phyloP scores from a whole-genome alignment of 106 monocot species.

The Platanthera guangdongensis region DNA sequence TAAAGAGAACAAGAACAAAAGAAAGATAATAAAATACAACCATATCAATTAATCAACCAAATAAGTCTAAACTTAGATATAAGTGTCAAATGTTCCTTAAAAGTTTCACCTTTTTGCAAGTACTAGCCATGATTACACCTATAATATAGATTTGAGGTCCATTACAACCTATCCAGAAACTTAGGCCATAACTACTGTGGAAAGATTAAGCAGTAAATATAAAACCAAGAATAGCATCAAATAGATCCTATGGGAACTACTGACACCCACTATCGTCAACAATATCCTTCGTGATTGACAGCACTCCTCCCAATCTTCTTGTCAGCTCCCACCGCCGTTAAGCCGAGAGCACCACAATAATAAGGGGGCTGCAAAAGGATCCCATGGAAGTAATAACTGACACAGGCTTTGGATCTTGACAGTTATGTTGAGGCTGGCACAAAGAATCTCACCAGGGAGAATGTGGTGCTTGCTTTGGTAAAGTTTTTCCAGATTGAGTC shows the following conservation, averaged over 20 bases:
- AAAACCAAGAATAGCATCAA: background rate
- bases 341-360: background rate
- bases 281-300: background rate
- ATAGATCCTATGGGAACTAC: background rate
- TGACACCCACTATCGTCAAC: background rate
- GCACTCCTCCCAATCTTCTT: background rate
- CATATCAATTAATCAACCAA: background rate
- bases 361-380: background rate
- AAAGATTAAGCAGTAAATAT: background rate
- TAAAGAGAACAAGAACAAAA: background rate
- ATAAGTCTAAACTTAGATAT: background rate
- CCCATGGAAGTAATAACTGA: too few relatives aligned
- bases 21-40: background rate
- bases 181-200: background rate
- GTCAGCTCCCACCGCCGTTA: background rate
- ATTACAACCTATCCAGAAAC: background rate
- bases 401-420: too few relatives aligned
- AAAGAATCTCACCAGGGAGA: too few relatives aligned
- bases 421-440: too few relatives aligned
- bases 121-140: background rate
- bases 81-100: too few relatives aligned
- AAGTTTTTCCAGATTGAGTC: too few relatives aligned
- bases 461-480: too few relatives aligned
- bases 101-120: background rate
- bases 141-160: background rate